Percentiles rank a stretch among this genome's conserved stretches.
These are phyloP conservation scores for Globisporangium heterothallicum DNA, from an alignment of 352 stramenopile genomes.

Conservation along the genomic window DNA sequence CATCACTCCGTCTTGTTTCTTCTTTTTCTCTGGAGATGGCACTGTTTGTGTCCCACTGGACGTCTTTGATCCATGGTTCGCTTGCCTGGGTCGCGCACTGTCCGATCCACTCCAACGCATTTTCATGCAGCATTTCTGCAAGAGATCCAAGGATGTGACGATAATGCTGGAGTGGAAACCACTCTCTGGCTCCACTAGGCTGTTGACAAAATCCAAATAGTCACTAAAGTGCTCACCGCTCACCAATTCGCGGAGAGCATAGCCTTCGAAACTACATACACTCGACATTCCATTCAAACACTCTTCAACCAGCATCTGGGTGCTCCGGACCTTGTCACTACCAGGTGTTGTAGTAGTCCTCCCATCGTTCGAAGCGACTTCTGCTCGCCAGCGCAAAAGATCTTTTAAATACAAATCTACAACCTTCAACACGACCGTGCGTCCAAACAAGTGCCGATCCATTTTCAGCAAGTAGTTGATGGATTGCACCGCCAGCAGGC, in stretches of 20 bases:
- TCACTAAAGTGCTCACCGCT: slow-evolving; percentile 27
- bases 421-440: slow-evolving; percentile 37
- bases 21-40: slow-evolving; percentile 13
- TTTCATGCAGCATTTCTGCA: slow-evolving; percentile 71
- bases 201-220: slow-evolving; percentile 53
- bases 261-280: slow-evolving; percentile 49
- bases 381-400: slow-evolving; percentile 33
- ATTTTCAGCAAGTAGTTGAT: slow-evolving; percentile 87
- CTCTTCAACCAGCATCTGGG: slow-evolving; percentile 77
- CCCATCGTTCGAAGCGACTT: background rate
- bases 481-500: slow-evolving; percentile 65
- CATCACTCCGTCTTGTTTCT: slow-evolving; percentile 20
- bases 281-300: slow-evolving; percentile 67
- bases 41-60: slow-evolving; percentile 1
- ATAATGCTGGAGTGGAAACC: slow-evolving; percentile 61
- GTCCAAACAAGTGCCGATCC: slow-evolving; percentile 56
- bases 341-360: background rate
- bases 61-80: background rate
- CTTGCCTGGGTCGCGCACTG: background rate
- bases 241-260: slow-evolving; percentile 50
- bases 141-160: slow-evolving; percentile 49
- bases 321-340: slow-evolving; percentile 20
- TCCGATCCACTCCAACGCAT: slow-evolving; percentile 41
- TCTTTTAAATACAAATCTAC: slow-evolving; percentile 48
- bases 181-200: slow-evolving; percentile 24